These are phyloP conservation scores for Penicillium psychrofluorescens DNA, from an alignment of 495 filamentous ascomycete genomes.

Conservation along the genomic window DNA sequence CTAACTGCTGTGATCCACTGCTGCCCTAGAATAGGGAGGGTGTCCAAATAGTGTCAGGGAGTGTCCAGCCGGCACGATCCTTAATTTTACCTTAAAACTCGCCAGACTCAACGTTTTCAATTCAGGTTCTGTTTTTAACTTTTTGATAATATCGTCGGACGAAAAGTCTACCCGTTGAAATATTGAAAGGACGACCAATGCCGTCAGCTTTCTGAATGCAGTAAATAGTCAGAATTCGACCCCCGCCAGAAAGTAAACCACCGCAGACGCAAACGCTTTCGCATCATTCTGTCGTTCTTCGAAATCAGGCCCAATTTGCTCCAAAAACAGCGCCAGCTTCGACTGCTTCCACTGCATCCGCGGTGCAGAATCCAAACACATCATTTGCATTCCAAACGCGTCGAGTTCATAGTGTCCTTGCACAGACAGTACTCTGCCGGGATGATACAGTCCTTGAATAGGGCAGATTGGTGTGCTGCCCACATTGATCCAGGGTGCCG, in stretches of 20 bases:
- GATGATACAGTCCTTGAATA: slow-evolving; percentile 34
- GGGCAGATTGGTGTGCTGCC: slow-evolving; percentile 26
- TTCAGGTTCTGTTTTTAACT: too few relatives aligned
- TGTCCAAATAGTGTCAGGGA: too few relatives aligned
- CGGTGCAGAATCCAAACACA: slow-evolving; percentile 22
- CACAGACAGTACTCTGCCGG: slow-evolving; percentile 22
- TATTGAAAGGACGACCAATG: too few relatives aligned
- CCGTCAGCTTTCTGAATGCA: too few relatives aligned
- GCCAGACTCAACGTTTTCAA: too few relatives aligned
- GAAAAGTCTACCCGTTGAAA: too few relatives aligned
- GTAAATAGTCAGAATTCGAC: slow-evolving; percentile 1
- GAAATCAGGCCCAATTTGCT: slow-evolving; percentile 19
- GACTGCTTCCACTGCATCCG: slow-evolving; percentile 21
- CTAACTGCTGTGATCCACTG: too few relatives aligned
- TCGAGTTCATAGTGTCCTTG: slow-evolving; percentile 36
- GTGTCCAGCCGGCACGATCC: too few relatives aligned
- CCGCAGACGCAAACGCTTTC: slow-evolving; percentile 16
- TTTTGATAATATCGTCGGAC: too few relatives aligned
- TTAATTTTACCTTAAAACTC: too few relatives aligned
- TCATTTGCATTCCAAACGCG: slow-evolving; percentile 21
- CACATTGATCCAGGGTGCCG: slow-evolving; percentile 24
- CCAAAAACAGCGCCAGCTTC: slow-evolving; percentile 18
- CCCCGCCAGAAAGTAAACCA: slow-evolving; percentile 17
- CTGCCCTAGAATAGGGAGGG: too few relatives aligned
- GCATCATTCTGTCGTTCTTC: slow-evolving; percentile 15